These are phyloP conservation scores for Botrytis galanthina DNA, from an alignment of 2,329 filamentous ascomycete genomes.

Conservation along the genomic window DNA sequence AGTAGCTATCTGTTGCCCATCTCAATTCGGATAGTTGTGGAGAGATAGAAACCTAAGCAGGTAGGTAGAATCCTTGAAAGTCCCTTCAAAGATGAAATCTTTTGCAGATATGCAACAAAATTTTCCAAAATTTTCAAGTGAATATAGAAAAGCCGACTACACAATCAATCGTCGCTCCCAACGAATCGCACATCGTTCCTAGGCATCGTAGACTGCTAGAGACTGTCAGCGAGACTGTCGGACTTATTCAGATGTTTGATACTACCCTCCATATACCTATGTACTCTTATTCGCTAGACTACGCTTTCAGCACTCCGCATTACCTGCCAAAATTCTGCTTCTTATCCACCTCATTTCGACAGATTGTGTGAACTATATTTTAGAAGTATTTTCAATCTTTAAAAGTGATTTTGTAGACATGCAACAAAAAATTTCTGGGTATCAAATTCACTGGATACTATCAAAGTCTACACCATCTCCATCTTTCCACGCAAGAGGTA, in stretches of 20 bases:
- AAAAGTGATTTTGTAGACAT: not conserved
- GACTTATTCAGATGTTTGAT: not conserved
- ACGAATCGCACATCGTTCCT: not conserved
- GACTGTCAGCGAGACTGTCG: fast-evolving
- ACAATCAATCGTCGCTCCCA: too few relatives aligned
- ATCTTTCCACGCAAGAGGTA: not conserved
- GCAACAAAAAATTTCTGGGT: not conserved
- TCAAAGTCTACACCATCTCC: not conserved
- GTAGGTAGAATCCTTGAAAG: not conserved
- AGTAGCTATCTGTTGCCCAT: not conserved
- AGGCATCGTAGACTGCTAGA: fast-evolving
- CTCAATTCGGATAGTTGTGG: not conserved
- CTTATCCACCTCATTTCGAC: not conserved
- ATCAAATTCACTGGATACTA: not conserved
- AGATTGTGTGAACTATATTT: not conserved
- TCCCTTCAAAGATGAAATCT: not conserved
- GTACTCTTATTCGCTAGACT: not conserved
- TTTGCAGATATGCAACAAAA: not conserved
- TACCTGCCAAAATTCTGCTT: fast-evolving
- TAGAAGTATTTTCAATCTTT: not conserved
- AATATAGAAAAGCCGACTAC: not conserved
- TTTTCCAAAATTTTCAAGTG: not conserved
- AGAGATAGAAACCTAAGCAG: too few relatives aligned
- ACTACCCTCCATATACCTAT: fast-evolving
- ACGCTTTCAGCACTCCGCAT: not conserved